Base-by-base conservation (phyloP, 345 rosid species). In the Excoecaria cochinchinensis region DNA sequence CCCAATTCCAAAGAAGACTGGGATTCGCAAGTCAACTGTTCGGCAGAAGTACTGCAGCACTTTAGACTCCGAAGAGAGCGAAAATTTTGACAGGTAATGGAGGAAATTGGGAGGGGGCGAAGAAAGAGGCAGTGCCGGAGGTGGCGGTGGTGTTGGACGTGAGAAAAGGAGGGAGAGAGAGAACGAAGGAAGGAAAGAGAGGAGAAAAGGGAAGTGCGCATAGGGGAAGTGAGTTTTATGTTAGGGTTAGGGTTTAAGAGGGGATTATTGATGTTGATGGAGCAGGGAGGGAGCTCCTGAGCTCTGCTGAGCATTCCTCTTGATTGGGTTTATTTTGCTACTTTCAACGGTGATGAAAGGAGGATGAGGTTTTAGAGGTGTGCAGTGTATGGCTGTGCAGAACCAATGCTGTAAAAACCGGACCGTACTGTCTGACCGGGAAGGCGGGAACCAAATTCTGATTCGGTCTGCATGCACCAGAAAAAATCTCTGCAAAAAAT, bases 31-130 rank as follows among this genome's bases (percentile, higher is more conserved):
- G 74, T 73, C 76, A 85, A 11, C 52, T 87, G 90, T 75, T 86
- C 86, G 87, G 86, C 81, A 81, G 85, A 89, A 87, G 83, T 78
- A 59, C 86, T 70, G 68, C 68, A 64, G 67, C 64, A 67, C 39
- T 51, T 60, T 31, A 57, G 17, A n/a, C 14, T 14, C 15, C 50
- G 83, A 52, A 51, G 77, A 7, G 59, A 72, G 76, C 65, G 64
- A 48, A 59, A 38, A 17, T 22, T 66, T 52, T 72, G 44, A 71
- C 68, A 48, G 69, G 38, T 38, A 14, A 17, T 6, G 10, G 50
- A 21, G 19, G 62, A 52, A 51, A 57, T 21, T 14, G 44, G 19
- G n/a, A 47, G 51, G 36, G 40, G 46, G 77, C 22, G 39, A 11
- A 50, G 76, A 19, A 73, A 73, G 67, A 65, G 77, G 78, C 44